phyloP scores from a whole-genome alignment of 306 rosid species.

The Styphnolobium japonicum region DNA sequence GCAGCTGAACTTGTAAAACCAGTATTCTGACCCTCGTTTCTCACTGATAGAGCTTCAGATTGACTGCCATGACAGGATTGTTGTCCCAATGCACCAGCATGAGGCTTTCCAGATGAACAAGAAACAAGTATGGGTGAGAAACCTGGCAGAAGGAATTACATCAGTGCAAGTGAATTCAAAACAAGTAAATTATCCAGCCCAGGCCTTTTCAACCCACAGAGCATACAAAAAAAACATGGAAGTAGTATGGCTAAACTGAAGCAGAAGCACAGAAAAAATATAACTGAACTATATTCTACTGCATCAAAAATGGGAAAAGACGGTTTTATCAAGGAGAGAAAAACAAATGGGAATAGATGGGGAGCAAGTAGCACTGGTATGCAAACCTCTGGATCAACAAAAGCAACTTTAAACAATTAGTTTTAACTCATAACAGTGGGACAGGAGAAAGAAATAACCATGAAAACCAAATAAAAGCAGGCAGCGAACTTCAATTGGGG shows the following conservation, averaged over 20 bases:
- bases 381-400: background rate
- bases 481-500: background rate
- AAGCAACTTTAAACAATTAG: background rate
- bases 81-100: slow-evolving; percentile 35
- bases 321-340: background rate
- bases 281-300: background rate
- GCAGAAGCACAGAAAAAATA: slow-evolving; percentile 5
- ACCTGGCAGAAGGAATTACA: slow-evolving; percentile 40
- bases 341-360: background rate
- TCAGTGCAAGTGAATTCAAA: slow-evolving; percentile 28
- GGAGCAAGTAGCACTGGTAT: background rate
- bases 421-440: background rate
- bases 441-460: background rate
- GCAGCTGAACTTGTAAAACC: slow-evolving; percentile 43
- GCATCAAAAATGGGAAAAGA: background rate
- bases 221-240: slow-evolving; percentile 12
- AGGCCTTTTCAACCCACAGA: background rate
- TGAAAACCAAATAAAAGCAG: background rate
- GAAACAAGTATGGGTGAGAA: slow-evolving; percentile 25
- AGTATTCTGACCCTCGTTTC: slow-evolving; percentile 43
- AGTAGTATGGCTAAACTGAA: slow-evolving; percentile 8
- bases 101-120: slow-evolving; percentile 47
- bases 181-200: background rate
- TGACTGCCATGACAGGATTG: slow-evolving; percentile 48
- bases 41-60: slow-evolving; percentile 39